Conservation (phyloP, 208 protist species). For the Trypanosoma conorhini region DNA sequence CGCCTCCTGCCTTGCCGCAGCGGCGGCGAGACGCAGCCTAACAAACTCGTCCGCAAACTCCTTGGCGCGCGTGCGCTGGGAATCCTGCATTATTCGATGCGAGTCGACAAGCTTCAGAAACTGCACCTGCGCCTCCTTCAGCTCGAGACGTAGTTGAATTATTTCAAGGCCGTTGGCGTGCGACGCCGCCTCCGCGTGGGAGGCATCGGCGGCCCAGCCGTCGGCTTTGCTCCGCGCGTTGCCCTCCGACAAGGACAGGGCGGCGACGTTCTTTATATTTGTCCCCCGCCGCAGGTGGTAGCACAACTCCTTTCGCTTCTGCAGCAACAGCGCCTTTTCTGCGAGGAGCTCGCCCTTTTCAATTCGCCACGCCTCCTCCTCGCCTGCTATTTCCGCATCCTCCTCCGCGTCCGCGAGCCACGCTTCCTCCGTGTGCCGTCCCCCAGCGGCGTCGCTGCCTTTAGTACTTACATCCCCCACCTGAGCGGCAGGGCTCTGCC, state of each 20-base stretch:
- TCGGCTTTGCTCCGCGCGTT: constrained; percentile 23
- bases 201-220: constrained; percentile 17
- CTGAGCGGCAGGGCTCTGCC: constrained; percentile 17
- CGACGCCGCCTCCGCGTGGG: constrained; percentile 4
- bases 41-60: constrained; percentile 20
- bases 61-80: constrained; percentile 12
- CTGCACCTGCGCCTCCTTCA: constrained; percentile 30
- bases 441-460: constrained; percentile 22
- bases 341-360: constrained; percentile 50
- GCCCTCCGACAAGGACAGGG: constrained; percentile 28
- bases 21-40: constrained; percentile 8
- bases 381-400: constrained; percentile 23
- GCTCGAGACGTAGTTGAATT: constrained; percentile 38
- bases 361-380: constrained; percentile 44
- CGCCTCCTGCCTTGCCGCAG: constrained; percentile 1
- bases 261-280: constrained; percentile 64
- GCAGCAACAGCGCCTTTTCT: constrained; percentile 31
- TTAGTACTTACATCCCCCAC: constrained; percentile 25
- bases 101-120: constrained; percentile 40
- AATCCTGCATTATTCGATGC: constrained; percentile 36
- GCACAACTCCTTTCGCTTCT: constrained; percentile 43
- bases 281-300: constrained; percentile 61
- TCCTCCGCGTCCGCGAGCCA: constrained; percentile 40
- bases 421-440: constrained; percentile 19
- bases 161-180: constrained; percentile 25